These are phyloP conservation scores for Solanum paucissectum DNA, from an alignment of 257 asterid genomes.

Conservation along the genomic window DNA sequence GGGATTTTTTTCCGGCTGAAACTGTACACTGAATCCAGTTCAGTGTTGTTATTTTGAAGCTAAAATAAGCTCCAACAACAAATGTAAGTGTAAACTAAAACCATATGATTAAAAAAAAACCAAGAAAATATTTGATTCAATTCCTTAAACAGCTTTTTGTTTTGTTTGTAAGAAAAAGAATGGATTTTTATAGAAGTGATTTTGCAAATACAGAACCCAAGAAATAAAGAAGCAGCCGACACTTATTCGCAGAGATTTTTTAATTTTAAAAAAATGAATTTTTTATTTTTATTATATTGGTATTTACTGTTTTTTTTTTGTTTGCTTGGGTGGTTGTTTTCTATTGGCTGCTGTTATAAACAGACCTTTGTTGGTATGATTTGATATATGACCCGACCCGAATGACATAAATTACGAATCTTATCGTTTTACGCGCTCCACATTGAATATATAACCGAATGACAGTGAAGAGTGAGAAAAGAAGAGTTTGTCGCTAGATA, in stretches of 20 bases:
- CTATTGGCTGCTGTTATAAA: background rate
- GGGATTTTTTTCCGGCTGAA: background rate
- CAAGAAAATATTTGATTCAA: background rate
- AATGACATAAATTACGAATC: background rate
- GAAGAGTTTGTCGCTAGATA: too few relatives aligned
- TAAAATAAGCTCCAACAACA: background rate
- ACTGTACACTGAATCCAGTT: background rate
- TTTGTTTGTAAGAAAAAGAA: background rate
- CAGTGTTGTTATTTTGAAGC: background rate
- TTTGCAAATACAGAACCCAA: background rate
- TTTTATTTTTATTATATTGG: too few relatives aligned
- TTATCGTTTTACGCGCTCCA: background rate
- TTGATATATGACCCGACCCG: background rate
- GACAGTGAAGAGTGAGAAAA: background rate
- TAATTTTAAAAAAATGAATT: background rate
- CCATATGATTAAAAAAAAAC: background rate
- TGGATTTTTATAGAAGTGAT: background rate
- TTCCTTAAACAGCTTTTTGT: background rate
- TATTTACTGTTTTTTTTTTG: background rate
- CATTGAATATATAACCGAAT: background rate
- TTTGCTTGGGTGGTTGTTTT: background rate
- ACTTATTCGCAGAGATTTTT: background rate
- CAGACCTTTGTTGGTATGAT: background rate
- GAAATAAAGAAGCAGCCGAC: conserved; percentile 3
- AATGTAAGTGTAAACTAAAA: background rate